These are phyloP conservation scores for barley (Hordeum vulgare) DNA, from an alignment of 176 grass and related monocot species.

Conservation along the genomic window MorexV3_pseudomolecules_assembly NC_058523.1:546369879-546370378, in stretches of 20 bases:
- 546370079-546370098: slow-evolving; percentile 66
- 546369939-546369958: slow-evolving; percentile 51
- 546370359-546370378: slow-evolving; percentile 73
- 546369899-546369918: slow-evolving; percentile 52
- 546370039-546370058: slow-evolving; percentile 88
- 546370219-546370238: slow-evolving; percentile 36
- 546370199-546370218: slow-evolving; percentile 4
- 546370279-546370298: slow-evolving; percentile 64
- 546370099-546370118: slow-evolving; percentile 37
- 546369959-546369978: slow-evolving; percentile 62
- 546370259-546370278: slow-evolving; percentile 72
- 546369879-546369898: slow-evolving; percentile 35
- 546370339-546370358: slow-evolving; percentile 35
- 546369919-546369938: slow-evolving; percentile 58
- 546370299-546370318: slow-evolving; percentile 48
- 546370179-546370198: slow-evolving; percentile 4
- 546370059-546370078: slow-evolving; percentile 63
- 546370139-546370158: slow-evolving; percentile 46
- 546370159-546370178: slow-evolving; percentile 28
- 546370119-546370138: slow-evolving; percentile 45
- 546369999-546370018: slow-evolving; percentile 65
- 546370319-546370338: background rate
- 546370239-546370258: slow-evolving; percentile 36
- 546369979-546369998: slow-evolving; percentile 53
- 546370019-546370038: slow-evolving; percentile 51